Base-by-base conservation (phyloP, 495 filamentous ascomycete genomes). In the Lindgomyces ingoldianus region DNA sequence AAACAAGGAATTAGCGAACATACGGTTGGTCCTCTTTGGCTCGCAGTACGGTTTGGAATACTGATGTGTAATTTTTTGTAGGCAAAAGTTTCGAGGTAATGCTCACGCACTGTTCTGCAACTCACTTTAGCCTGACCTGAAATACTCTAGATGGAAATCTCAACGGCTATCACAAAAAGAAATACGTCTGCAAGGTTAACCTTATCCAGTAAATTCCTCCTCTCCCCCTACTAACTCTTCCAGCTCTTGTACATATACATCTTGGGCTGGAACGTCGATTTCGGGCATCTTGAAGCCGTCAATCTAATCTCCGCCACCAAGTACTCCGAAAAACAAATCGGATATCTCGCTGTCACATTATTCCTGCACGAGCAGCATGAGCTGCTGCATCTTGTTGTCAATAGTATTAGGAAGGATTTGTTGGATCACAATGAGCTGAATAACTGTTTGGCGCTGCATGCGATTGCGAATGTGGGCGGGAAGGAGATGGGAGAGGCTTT, bases 301-400 rank as follows among this genome's bases (percentile, higher is more conserved):
- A 97, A 97, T 67, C 84, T 99, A 60, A 93, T 99, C 58, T 96
- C 93, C 4, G 93, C 92, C 22, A 91, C 81, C 69, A 98, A 98
- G 73, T 99, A 97, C 77, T 98, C 94, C 4, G 95, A 99, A 75
- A 99, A 99, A 79, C 95, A 99, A 78, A 99, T 99, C 69, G 95
- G 95, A 49, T 99, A 99, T 73, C 81, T 99, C 65, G 95, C 94
- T 6, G 94, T 99, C 70, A 99, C 95, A 2, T 81, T 99, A 36
- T 98, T 99, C 75, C 80, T 99, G 24, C 94, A 99, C 76, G 95
- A 99, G 75, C 83, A 96, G 66, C 95, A 99, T 77, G 95, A 99
- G 70, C 81, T 99, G 57, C 76, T 99, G 51, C 95, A 97, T 75
- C 76, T 99, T 62, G 95, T 98, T 22, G 91, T 99, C 57, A 99